phyloP scores from a whole-genome alignment of 2,329 filamentous ascomycete genomes.

The Nakataea oryzae region DNA sequence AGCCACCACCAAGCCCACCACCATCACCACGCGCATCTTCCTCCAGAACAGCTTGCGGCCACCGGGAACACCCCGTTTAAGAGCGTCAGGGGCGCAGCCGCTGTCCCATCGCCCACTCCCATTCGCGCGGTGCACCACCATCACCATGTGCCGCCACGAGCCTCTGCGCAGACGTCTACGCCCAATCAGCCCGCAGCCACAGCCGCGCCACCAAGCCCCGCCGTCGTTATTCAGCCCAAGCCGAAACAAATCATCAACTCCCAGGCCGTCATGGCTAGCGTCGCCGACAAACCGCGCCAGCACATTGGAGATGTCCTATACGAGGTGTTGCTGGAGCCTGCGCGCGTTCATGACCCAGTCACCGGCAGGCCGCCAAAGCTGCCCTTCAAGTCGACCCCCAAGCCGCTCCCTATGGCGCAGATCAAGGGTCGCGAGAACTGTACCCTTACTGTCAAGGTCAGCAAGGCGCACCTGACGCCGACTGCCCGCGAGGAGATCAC shows the following conservation, averaged over 20 bases:
- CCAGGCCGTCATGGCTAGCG: constrained; percentile 59
- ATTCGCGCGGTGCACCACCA: constrained; percentile 31
- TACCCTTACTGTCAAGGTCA: constrained; percentile 79
- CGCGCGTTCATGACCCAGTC: constrained; percentile 38
- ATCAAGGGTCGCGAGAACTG: constrained; percentile 74
- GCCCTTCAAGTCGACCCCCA: constrained; percentile 42
- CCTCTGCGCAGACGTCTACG: constrained; percentile 12
- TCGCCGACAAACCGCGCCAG: constrained; percentile 59
- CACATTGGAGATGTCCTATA: constrained; percentile 85
- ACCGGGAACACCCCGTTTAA: constrained; percentile 33
- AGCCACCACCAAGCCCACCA: constrained; percentile 45
- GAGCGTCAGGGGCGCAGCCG: constrained; percentile 33
- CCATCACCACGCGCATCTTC: constrained; percentile 35
- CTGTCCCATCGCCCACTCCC: constrained; percentile 31
- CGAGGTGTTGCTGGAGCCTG: constrained; percentile 51
- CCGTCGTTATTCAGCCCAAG: constrained; percentile 41
- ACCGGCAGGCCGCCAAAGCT: constrained; percentile 29
- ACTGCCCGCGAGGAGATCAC: constrained; percentile 75
- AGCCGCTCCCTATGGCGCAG: constrained; percentile 63
- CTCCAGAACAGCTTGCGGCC: constrained; percentile 30
- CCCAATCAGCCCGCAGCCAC: constrained; percentile 13
- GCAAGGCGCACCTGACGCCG: constrained; percentile 63
- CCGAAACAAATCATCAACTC: constrained; percentile 58
- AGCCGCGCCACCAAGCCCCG: constrained; percentile 22
- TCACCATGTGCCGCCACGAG: constrained; percentile 32